Evolutionary conservation across 2,329 filamentous ascomycete species (phyloP).

Genomic region (Xylaria sp.): DNA sequence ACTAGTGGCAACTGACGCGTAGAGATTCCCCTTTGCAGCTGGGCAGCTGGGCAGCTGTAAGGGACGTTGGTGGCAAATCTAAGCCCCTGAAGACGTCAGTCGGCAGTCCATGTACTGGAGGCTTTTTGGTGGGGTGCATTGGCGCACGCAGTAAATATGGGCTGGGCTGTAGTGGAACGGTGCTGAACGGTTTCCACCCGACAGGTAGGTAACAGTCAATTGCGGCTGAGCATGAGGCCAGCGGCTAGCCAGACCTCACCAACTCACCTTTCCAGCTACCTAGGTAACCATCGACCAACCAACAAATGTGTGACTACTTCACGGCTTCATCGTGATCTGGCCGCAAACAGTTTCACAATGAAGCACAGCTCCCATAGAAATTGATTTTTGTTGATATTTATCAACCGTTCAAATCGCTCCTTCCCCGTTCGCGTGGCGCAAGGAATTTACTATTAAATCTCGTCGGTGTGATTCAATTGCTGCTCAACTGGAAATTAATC

Average conservation of each 20-base stretch:
- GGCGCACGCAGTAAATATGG: no score
- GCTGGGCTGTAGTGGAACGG: no score
- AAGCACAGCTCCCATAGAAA: slow-evolving; percentile 2
- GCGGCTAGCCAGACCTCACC: no score
- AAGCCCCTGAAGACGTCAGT: not conserved
- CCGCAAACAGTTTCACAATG: not conserved
- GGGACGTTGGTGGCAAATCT: not conserved
- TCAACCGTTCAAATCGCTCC: not conserved
- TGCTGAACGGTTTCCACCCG: no score
- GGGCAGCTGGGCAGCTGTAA: no score
- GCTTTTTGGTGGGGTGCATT: not conserved
- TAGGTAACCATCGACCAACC: not conserved
- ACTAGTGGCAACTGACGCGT: no score
- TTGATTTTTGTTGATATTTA: not conserved
- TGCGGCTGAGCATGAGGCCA: no score
- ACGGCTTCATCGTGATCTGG: not conserved
- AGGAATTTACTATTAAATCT: not conserved
- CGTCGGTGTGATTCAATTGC: not conserved
- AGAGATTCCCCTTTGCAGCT: no score
- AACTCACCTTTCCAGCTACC: not conserved
- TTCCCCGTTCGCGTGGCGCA: not conserved
- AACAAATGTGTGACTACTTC: not conserved
- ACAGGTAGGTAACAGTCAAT: no score
- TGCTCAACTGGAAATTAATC: not conserved
- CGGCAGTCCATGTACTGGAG: no score